Evolutionary conservation across 2,329 filamentous ascomycete genomes (phyloP).

Genomic region (Ophiostoma ips): DNA sequence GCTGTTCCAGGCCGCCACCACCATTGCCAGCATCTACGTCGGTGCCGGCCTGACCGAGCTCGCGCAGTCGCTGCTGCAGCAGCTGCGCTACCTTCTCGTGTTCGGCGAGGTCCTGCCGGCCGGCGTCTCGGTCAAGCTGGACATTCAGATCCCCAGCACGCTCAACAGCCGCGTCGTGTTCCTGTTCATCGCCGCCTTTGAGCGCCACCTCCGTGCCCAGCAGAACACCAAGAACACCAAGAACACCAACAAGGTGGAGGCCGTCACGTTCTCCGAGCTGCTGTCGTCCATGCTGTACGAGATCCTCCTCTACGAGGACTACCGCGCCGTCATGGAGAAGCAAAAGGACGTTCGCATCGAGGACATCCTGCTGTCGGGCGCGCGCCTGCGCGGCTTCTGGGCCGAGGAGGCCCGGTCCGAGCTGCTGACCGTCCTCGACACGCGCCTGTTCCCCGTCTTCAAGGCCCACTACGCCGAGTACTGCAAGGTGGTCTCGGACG

Average conservation of each 20-base stretch:
- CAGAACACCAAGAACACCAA: conserved; percentile 20
- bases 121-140: conserved; percentile 24
- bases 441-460: conserved; percentile 26
- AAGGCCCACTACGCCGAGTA: conserved; percentile 19
- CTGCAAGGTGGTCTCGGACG: conserved; percentile 16
- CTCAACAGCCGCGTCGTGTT: conserved; percentile 20
- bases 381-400: conserved; percentile 25
- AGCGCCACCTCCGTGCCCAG: conserved; percentile 25
- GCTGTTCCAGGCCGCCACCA: conserved; percentile 34
- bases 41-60: conserved; percentile 25
- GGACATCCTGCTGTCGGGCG: conserved; percentile 23
- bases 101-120: conserved; percentile 26
- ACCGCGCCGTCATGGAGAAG: conserved; percentile 18
- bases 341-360: conserved; percentile 18
- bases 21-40: conserved; percentile 32
- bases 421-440: conserved; percentile 23
- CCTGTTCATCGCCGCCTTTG: conserved; percentile 31
- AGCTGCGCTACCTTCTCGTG: conserved; percentile 36
- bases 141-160: conserved; percentile 20
- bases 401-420: conserved; percentile 17
- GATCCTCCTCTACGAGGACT: conserved; percentile 25
- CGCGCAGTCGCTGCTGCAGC: conserved; percentile 30
- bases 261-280: conserved; percentile 28
- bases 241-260: too few relatives aligned
- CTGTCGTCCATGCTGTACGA: conserved; percentile 25